Evolutionary conservation across 257 asterid genomes (phyloP).

Genomic region (Nicotiana sylvestris): DNA sequence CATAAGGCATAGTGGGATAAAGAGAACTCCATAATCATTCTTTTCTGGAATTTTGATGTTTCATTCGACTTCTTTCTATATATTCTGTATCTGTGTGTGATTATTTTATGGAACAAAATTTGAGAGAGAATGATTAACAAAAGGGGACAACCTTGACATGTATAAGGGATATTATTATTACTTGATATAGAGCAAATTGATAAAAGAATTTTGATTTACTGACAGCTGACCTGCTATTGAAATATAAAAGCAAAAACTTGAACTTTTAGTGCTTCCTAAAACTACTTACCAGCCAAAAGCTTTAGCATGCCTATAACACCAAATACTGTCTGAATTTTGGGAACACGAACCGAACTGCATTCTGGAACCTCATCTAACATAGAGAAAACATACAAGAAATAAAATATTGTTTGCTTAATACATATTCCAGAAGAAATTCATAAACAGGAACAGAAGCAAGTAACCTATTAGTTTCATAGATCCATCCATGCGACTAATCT

Average conservation of each 20-base stretch:
- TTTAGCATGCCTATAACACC: constrained; percentile 84
- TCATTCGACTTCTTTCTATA: background rate
- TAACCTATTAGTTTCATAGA: constrained; percentile 58
- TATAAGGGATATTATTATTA: too few relatives aligned
- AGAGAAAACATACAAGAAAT: background rate
- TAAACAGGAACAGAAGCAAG: background rate
- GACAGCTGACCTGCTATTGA: background rate
- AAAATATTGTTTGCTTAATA: background rate
- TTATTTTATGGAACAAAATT: background rate
- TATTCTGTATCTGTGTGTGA: background rate
- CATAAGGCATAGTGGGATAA: background rate
- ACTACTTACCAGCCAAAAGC: constrained; percentile 61
- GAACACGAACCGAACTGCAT: constrained; percentile 51
- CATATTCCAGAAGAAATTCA: background rate
- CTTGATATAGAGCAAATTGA: background rate
- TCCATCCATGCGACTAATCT: constrained; percentile 60
- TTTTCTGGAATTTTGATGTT: background rate
- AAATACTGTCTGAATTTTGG: constrained; percentile 57
- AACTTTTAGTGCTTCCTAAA: constrained; percentile 4
- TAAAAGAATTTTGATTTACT: background rate
- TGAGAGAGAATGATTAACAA: background rate
- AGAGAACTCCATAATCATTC: background rate
- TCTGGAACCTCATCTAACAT: constrained; percentile 59
- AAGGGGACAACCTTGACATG: background rate
- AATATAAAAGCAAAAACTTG: background rate